Evolutionary conservation across 164 flowering plant genomes (phyloP).

Genomic region (Vitis amurensis): DNA sequence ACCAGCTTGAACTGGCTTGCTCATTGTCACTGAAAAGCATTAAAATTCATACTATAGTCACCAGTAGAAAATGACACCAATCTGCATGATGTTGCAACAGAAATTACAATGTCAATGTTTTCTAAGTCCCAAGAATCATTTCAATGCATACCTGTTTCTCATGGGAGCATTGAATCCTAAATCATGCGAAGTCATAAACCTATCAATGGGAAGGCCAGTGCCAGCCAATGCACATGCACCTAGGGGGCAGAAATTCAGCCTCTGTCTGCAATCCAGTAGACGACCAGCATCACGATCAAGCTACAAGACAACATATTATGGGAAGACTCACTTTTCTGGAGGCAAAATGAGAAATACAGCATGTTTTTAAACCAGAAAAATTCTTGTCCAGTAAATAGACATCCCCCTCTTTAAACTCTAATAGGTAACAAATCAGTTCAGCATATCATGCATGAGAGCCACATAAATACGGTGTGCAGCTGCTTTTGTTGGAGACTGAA

Average conservation of each 20-base stretch:
- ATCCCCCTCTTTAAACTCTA: too few species aligned
- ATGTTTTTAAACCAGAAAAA: too few species aligned
- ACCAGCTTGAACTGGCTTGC: not conserved
- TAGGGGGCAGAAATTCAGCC: conserved; percentile 86
- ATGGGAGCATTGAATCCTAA: conserved; percentile 86
- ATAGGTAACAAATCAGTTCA: too few species aligned
- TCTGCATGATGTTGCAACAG: too few species aligned
- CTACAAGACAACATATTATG: conserved; percentile 42
- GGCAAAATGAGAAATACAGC: not conserved
- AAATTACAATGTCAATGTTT: too few species aligned
- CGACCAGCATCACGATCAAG: conserved; percentile 96
- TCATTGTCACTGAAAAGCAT: too few species aligned
- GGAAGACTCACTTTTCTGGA: conserved; percentile 1
- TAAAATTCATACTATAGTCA: too few species aligned
- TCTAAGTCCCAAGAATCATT: not conserved
- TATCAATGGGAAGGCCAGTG: conserved; percentile 93
- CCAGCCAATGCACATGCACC: conserved; percentile 99
- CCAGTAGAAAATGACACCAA: too few species aligned
- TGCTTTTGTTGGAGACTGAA: too few species aligned
- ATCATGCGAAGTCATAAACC: conserved; percentile 90
- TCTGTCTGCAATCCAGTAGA: conserved; percentile 65
- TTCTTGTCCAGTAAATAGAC: too few species aligned
- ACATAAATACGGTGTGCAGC: too few species aligned
- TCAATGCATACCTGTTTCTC: conserved; percentile 77
- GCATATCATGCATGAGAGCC: too few species aligned